Evolutionary conservation across 2,329 filamentous ascomycete species (phyloP), one percentile per base, ranked within the genome.

Genomic region (Aphanoascus verrucosus): DNA sequence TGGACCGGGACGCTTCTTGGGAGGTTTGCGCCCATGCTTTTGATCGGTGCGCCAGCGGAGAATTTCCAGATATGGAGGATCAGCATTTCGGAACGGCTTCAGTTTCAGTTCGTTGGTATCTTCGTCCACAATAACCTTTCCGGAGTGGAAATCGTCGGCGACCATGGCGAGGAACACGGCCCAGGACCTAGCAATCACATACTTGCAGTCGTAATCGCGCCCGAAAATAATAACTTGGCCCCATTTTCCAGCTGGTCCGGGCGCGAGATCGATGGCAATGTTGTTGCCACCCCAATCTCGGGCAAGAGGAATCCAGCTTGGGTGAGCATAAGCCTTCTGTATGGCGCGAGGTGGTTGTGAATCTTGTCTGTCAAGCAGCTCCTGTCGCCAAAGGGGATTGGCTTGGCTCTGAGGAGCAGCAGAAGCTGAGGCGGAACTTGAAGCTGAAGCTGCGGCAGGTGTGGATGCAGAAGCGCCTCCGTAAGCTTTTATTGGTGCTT

Each of bases 211-310:
- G 71, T 95, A 98, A 72, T 98, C 93, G 56, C 93, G 88, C 49
- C 93, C 93, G 68, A 94, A 96, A 57, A 98, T 79, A 63, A 98
- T 95, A 60, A 98, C 82, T 68, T 98, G 93, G 52, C 93, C 93
- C 91, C 93, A 98, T 67, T 84, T 86, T 38, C 93, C 93, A 45
- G 81, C 80, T 8, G 91, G 88, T 1, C 93, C 93, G 19, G 93
- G 93, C 5, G 90, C 88, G 55, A 98, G 76, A 69, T 98, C 93
- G 45, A 96, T 81, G 15, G 90, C 91, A 64, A 98, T 77, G 74
- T 95, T 94, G 79, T 98, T 98, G 70, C 93, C 93, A 68, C 93
- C 93, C 93, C 93, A 98, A 69, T 98, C 93, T 61, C 93, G 86
- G 55, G 90, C 91, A 34, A 98, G 76, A 51, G 93, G 91, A 61